These are phyloP conservation scores for Beta corolliflora DNA, from an alignment of 179 eudicot genomes.

Conservation along the genomic window DNA sequence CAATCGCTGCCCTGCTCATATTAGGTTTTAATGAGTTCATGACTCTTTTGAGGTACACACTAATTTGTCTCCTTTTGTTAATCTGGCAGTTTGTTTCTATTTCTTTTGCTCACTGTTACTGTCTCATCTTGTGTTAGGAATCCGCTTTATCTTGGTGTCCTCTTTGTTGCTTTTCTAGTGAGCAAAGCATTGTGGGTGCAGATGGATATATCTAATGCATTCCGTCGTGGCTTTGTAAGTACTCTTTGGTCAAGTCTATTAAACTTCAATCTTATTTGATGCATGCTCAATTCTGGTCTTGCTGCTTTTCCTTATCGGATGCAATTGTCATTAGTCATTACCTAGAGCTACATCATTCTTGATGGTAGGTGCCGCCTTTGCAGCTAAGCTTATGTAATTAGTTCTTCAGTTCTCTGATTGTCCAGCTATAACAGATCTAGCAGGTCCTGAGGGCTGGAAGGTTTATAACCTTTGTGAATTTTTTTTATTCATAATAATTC, in stretches of 20 bases:
- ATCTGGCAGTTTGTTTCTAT: neutral
- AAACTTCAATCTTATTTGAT: neutral
- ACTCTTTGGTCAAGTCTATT: neutral
- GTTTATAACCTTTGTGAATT: too few species aligned
- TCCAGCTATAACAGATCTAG: neutral
- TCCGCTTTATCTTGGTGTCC: slow-evolving; percentile 71
- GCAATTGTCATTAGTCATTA: neutral
- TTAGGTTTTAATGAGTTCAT: slow-evolving; percentile 95
- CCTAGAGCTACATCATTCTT: neutral
- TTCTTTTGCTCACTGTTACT: slow-evolving; percentile 20
- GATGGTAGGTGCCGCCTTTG: neutral
- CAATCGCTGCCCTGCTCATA: slow-evolving; percentile 73
- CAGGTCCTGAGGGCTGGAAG: neutral
- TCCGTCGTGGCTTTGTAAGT: slow-evolving; percentile 85
- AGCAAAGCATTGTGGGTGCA: slow-evolving; percentile 94
- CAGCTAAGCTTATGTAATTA: neutral
- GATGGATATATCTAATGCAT: slow-evolving; percentile 76
- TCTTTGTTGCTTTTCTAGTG: slow-evolving; percentile 75
- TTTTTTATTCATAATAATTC: too few species aligned
- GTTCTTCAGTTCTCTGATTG: neutral
- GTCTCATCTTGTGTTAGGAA: slow-evolving; percentile 54
- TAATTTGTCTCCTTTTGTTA: neutral
- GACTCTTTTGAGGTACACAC: slow-evolving; percentile 78
- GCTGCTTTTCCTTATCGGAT: neutral
- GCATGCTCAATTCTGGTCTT: neutral